Conservation (phyloP, 1,284 basidiomycete species). For the Singerocomus inundabilis region DNA sequence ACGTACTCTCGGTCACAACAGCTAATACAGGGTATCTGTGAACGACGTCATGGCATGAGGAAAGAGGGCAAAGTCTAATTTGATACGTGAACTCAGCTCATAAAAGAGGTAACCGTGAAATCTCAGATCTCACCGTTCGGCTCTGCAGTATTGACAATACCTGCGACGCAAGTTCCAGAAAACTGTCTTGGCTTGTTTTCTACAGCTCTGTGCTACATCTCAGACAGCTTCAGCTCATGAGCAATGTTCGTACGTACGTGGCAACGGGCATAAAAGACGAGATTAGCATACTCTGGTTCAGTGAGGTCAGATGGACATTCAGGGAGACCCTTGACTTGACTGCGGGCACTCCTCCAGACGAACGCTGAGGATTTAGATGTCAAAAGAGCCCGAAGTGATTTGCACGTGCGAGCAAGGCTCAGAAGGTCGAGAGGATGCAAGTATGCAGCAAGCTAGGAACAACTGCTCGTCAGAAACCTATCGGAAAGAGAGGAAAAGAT, state of each 20-base stretch:
- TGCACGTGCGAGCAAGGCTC: slow-evolving; percentile 25
- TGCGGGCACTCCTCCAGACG: slow-evolving; percentile 20
- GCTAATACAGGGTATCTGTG: too few relatives aligned
- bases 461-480: neutral
- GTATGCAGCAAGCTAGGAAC: slow-evolving; percentile 3
- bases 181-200: neutral
- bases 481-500: neutral
- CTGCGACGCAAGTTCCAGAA: slow-evolving; percentile 11
- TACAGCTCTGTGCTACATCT: slow-evolving; percentile 2
- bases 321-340: slow-evolving; percentile 10
- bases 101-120: too few relatives aligned
- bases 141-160: slow-evolving; percentile 13
- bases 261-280: slow-evolving; percentile 24
- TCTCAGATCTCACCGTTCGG: neutral
- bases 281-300: slow-evolving; percentile 33
- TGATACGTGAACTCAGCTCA: neutral
- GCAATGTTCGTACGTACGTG: neutral
- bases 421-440: slow-evolving; percentile 22
- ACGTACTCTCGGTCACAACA: too few relatives aligned
- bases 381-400: slow-evolving; percentile 18
- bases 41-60: neutral
- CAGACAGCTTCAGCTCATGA: neutral
- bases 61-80: neutral
- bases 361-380: slow-evolving; percentile 19
- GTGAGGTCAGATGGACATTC: slow-evolving; percentile 32